These are phyloP conservation scores for Mortierella sp. DNA, from an alignment of 371 early-diverging fungal species.

Conservation along the genomic window DNA sequence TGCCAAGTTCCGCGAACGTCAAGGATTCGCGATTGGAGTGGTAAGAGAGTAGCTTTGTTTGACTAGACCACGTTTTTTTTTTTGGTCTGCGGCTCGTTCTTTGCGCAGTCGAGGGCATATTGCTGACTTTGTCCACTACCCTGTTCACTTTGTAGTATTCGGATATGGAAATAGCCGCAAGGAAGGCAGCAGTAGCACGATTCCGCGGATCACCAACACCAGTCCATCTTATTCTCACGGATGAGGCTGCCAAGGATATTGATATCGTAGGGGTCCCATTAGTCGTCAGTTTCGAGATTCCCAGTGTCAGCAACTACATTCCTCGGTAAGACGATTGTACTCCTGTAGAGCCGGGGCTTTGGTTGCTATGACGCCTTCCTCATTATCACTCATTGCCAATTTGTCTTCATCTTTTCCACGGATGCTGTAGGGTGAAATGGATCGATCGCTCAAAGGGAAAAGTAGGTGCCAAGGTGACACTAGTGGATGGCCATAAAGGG, in stretches of 20 bases:
- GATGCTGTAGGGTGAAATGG: slow-evolving; percentile 37
- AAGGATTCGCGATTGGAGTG: slow-evolving; percentile 34
- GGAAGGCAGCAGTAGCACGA: slow-evolving; percentile 24
- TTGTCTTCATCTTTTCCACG: neutral
- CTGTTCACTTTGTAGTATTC: slow-evolving; percentile 26
- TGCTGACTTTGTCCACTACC: no score
- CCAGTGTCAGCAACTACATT: slow-evolving; percentile 35
- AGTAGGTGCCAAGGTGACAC: slow-evolving; percentile 43
- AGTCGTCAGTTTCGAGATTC: slow-evolving; percentile 45
- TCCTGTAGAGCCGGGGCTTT: no score
- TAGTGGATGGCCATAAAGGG: slow-evolving; percentile 48
- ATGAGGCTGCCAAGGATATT: slow-evolving; percentile 29
- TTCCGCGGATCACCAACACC: slow-evolving; percentile 25
- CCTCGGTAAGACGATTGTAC: no score
- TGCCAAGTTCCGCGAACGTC: slow-evolving; percentile 37
- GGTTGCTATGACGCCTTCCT: neutral
- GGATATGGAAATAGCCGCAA: slow-evolving; percentile 43
- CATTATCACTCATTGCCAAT: neutral
- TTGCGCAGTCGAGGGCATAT: no score
- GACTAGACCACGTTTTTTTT: neutral
- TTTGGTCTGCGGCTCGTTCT: neutral
- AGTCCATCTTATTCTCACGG: slow-evolving; percentile 32
- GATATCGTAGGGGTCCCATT: slow-evolving; percentile 38
- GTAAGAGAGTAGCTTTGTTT: slow-evolving; percentile 13
- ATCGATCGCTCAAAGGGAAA: slow-evolving; percentile 45